These are phyloP conservation scores for Xylariaceae sp. DNA, from an alignment of 2,329 filamentous ascomycete genomes.

Conservation along the genomic window DNA sequence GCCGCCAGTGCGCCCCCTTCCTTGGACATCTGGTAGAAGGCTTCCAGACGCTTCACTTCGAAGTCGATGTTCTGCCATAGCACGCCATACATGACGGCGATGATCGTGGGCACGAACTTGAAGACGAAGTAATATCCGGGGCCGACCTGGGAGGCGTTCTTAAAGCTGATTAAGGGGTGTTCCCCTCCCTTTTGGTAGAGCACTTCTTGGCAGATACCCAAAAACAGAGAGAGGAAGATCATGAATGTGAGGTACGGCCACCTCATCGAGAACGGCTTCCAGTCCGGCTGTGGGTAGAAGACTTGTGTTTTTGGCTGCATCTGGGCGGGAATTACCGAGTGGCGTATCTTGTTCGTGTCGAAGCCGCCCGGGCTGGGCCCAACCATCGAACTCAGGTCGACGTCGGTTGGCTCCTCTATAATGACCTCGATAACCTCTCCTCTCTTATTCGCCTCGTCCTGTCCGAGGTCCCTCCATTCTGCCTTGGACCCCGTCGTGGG, in stretches of 20 bases:
- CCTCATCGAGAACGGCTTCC: slow-evolving; percentile 63
- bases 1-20: slow-evolving; percentile 56
- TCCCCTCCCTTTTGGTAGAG: slow-evolving; percentile 46
- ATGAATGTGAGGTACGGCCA: slow-evolving; percentile 55
- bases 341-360: slow-evolving; percentile 28
- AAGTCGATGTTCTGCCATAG: slow-evolving; percentile 64
- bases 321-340: slow-evolving; percentile 33
- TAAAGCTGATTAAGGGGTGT: slow-evolving; percentile 46
- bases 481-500: slow-evolving; percentile 24
- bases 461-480: slow-evolving; percentile 46
- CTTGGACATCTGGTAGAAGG: slow-evolving; percentile 62
- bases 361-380: slow-evolving; percentile 32
- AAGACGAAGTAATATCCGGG: slow-evolving; percentile 54
- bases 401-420: slow-evolving; percentile 39
- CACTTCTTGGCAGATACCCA: slow-evolving; percentile 51
- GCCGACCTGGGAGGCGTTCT: slow-evolving; percentile 44
- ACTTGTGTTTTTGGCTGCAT: slow-evolving; percentile 38
- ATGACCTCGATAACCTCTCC: slow-evolving; percentile 58
- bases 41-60: slow-evolving; percentile 62
- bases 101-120: slow-evolving; percentile 59
- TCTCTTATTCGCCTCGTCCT: slow-evolving; percentile 56
- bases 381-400: slow-evolving; percentile 49
- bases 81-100: slow-evolving; percentile 59
- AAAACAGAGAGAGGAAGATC: slow-evolving; percentile 47
- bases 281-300: slow-evolving; percentile 61